Conservation (phyloP, 176 grass and related monocot species). For the Oryza australiensis region DNA sequence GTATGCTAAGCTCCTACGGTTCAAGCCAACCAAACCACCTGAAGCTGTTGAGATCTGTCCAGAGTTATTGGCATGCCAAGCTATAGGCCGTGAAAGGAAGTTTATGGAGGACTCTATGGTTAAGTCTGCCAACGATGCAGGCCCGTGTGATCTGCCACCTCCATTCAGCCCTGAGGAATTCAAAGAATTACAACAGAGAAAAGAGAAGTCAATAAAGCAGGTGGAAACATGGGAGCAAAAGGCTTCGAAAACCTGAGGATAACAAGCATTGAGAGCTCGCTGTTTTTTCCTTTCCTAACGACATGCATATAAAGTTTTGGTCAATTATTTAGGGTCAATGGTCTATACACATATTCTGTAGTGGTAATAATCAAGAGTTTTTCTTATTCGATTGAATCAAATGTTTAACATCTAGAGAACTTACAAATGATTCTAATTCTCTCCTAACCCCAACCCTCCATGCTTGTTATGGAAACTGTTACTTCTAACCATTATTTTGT, state of each 20-base stretch:
- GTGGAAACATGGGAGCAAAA: constrained; percentile 66
- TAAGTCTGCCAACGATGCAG: constrained; percentile 40
- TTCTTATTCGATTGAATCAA: constrained; percentile 19
- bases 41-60: constrained; percentile 70
- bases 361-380: constrained; percentile 31
- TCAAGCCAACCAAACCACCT: constrained; percentile 67
- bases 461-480: constrained; percentile 1
- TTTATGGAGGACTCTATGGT: constrained; percentile 87
- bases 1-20: constrained; percentile 86
- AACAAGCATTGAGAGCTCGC: constrained; percentile 39
- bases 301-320: constrained; percentile 16
- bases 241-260: constrained; percentile 31
- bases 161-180: constrained; percentile 59
- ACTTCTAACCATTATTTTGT: background rate
- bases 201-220: constrained; percentile 58
- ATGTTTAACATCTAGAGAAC: constrained; percentile 22
- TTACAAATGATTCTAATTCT: constrained; percentile 16
- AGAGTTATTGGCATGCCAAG: constrained; percentile 67
- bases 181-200: constrained; percentile 30
- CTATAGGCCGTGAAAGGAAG: constrained; percentile 51
- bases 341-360: constrained; percentile 34
- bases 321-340: constrained; percentile 22
- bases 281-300: constrained; percentile 1
- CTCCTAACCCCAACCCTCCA: background rate
- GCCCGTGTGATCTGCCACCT: constrained; percentile 66